Conservation (phyloP, 2,329 filamentous ascomycete genomes). For the Aphanocladium album region DNA sequence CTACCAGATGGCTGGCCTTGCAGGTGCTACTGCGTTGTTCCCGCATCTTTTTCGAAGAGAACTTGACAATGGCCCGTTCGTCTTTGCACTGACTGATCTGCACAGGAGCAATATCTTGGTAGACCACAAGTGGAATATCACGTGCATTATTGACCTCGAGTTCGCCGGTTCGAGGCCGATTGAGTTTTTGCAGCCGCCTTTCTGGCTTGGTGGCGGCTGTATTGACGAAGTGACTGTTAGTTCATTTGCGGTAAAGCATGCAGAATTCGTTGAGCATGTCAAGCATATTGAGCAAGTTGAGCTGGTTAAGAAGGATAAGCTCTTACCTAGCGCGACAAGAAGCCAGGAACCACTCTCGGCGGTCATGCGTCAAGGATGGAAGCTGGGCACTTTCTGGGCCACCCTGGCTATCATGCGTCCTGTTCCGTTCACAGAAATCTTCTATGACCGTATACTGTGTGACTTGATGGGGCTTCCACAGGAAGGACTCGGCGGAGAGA, state of each 20-base stretch:
- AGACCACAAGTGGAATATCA: slow-evolving; percentile 30
- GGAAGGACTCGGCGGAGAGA: slow-evolving; percentile 13
- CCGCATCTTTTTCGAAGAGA: slow-evolving; percentile 2
- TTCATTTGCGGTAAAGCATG: slow-evolving; percentile 9
- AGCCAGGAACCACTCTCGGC: slow-evolving; percentile 11
- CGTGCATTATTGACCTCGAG: slow-evolving; percentile 29
- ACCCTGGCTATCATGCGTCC: slow-evolving; percentile 14
- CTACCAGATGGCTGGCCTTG: slow-evolving; percentile 25
- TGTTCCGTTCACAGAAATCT: slow-evolving; percentile 14
- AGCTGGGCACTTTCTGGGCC: slow-evolving; percentile 14
- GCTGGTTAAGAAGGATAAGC: too few relatives aligned
- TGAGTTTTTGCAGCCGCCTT: slow-evolving; percentile 26
- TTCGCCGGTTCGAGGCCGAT: slow-evolving; percentile 25
- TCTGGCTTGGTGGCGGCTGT: slow-evolving; percentile 32
- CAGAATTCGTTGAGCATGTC: slow-evolving; percentile 9
- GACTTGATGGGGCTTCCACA: slow-evolving; percentile 11
- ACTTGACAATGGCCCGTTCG: slow-evolving; percentile 27
- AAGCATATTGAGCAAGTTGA: slow-evolving; percentile 1
- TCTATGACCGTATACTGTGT: slow-evolving; percentile 14
- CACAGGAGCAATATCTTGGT: slow-evolving; percentile 36
- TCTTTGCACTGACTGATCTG: slow-evolving; percentile 32
- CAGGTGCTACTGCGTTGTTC: slow-evolving; percentile 19
- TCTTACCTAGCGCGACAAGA: neutral
- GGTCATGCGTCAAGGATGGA: slow-evolving; percentile 15
- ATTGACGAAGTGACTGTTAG: slow-evolving; percentile 11